Conservation (phyloP, 2,329 filamentous ascomycete genomes). For the Botryosphaeria dothidea region DNA sequence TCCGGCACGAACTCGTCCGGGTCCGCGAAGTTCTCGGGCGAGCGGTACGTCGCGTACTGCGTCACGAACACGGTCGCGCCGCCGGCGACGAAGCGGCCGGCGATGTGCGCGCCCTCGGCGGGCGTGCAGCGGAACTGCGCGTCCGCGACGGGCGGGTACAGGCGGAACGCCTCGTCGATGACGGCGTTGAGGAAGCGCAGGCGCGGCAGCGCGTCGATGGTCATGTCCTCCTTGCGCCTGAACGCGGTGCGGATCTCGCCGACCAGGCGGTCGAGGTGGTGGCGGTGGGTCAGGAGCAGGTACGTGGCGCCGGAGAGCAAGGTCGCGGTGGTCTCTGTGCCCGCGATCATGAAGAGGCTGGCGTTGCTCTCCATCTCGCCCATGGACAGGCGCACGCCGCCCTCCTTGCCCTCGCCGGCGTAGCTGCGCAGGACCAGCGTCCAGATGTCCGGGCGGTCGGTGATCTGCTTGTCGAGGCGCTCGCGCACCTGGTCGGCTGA, state of each 20-base stretch:
- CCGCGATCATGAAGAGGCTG: constrained; percentile 34
- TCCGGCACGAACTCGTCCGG: constrained; percentile 33
- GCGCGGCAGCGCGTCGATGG: not conserved
- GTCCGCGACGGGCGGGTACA: constrained; percentile 45
- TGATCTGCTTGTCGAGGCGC: not conserved
- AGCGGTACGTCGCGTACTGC: constrained; percentile 29
- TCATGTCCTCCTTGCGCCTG: not conserved
- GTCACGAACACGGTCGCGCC: constrained; percentile 21
- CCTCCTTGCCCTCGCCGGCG: constrained; percentile 21
- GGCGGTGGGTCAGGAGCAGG: constrained; percentile 31
- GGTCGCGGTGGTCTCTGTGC: constrained; percentile 45
- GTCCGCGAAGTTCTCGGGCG: constrained; percentile 28
- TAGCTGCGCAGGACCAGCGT: constrained; percentile 35
- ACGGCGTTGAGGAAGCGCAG: constrained; percentile 22
- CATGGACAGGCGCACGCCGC: constrained; percentile 17
- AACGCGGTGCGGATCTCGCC: not conserved
- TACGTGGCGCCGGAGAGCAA: constrained; percentile 33
- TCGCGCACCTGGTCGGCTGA: not conserved
- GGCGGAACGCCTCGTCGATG: constrained; percentile 44
- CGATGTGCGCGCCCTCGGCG: constrained; percentile 28
- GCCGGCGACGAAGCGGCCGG: constrained; percentile 24
- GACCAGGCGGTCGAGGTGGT: not conserved
- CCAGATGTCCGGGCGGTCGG: constrained; percentile 8
- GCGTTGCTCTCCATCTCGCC: constrained; percentile 23
- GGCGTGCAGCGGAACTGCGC: constrained; percentile 31